These are phyloP conservation scores for Talaromyces nanjingensis DNA, from an alignment of 495 filamentous ascomycete genomes.

Conservation along the genomic window DNA sequence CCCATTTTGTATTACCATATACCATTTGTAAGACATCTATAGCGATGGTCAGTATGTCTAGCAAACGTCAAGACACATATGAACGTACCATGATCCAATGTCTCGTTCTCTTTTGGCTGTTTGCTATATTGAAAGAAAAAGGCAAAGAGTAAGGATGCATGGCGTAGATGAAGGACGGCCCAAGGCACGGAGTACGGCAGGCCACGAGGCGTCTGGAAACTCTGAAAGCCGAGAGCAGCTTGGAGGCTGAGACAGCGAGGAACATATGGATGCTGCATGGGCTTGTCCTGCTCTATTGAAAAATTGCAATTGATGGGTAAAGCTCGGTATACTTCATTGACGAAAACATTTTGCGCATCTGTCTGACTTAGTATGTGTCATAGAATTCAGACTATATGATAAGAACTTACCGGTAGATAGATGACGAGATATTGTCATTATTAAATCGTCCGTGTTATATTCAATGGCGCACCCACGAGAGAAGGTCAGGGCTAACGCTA, in stretches of 20 bases:
- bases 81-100: constrained; percentile 54
- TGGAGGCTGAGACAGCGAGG: constrained; percentile 65
- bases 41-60: constrained; percentile 42
- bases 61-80: constrained; percentile 30
- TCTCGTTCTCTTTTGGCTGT: constrained; percentile 37
- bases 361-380: constrained; percentile 18
- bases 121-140: constrained; percentile 48
- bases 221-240: constrained; percentile 59
- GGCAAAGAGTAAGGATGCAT: constrained; percentile 59
- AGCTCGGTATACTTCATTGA: constrained; percentile 58
- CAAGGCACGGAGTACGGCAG: constrained; percentile 67
- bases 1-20: constrained; percentile 52
- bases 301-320: constrained; percentile 66
- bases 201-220: constrained; percentile 49
- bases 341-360: constrained; percentile 44
- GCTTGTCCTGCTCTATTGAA: constrained; percentile 59
- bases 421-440: constrained; percentile 52
- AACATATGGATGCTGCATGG: constrained; percentile 61
- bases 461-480: constrained; percentile 47
- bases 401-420: constrained; percentile 43
- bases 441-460: constrained; percentile 64
- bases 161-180: constrained; percentile 63
- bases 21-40: constrained; percentile 40
- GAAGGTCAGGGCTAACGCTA: constrained; percentile 54
- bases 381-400: neutral